Base-by-base conservation (phyloP, 345 rosid species). In the Anacardium occidentale region DNA sequence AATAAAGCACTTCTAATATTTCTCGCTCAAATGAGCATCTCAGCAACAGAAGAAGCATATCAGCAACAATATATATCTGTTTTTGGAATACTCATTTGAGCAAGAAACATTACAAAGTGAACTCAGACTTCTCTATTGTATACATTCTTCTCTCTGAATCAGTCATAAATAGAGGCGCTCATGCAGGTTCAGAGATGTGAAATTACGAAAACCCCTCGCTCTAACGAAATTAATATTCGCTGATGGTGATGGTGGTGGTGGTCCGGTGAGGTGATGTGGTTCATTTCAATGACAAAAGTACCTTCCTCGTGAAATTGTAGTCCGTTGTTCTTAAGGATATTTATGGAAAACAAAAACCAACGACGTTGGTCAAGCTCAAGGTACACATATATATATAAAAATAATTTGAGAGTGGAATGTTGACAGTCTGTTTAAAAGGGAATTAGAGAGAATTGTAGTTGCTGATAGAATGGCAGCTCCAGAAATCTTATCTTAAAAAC, bases 31-130 rank as follows among this genome's bases (percentile, higher is more conserved):
- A 76, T 79, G 87, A 84, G 84, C 74, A 83, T 83, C 81, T 74
- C 87, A 76, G 22, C 55, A 57, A 64, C 82, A 74, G 56, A 48
- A 53, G 77, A n/a, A n/a, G n/a, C n/a, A n/a, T n/a, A n/a, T n/a
- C 67, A 69, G 51, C 56, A 21, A 13, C 71, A 66, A 44, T 66
- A 11, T 7, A 37, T 7, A 64, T 40, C 70, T 75, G 80, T 26
- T 44, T 20, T 62, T 78, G 86, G 86, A 83, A 83, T 83, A 83
- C 86, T 80, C 86, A 83, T 83, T 83, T 83, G 86, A 83, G 87
- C 87, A 84, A 84, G 84, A 84, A 84, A 81, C 73, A 74, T 84
- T 84, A 69, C 69, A 72, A 81, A 57, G 76, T 56, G 76, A 79
- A 64, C 18, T 8, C 21, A 11, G 3, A 14, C 25, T n/a, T 2